Evolutionary conservation across 2,329 filamentous ascomycete genomes (phyloP), one percentile per base, ranked within the genome.

Genomic region (Calonectria naviculata): DNA sequence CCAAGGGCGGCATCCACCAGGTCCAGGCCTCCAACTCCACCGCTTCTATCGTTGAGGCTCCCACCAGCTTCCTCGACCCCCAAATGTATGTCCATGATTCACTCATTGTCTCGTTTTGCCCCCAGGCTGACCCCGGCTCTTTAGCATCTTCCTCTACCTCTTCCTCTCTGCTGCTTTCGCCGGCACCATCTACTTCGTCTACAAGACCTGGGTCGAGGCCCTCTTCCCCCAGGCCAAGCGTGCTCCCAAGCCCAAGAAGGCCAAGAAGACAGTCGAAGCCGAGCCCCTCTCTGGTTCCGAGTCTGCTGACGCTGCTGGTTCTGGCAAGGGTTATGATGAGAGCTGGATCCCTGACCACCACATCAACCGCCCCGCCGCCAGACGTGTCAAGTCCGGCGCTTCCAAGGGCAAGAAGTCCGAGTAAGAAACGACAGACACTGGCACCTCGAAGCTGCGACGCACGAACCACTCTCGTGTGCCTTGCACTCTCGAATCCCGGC

Each of bases 161-260:
- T 92, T 98, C 88, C 93, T 99, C 78, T 88, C 93, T 65, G 92
- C 89, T 73, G 90, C 89, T 74, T 97, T 97, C 82, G 91, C 86
- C 75, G 95, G 93, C 73, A 95, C 93, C 65, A 90, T 93, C 82
- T 98, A 96, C 91, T 98, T 98, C 85, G 95, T 98, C 86, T 99
- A 99, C 91, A 97, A 93, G 88, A 97, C 96, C 80, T 98, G 96
- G 95, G 93, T 99, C 85, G 94, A 95, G 80, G 93, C 95, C 17
- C 93, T 99, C 82, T 98, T 98, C 89, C 96, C 97, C 60, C 95
- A 98, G 88, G 92, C 93, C 76, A 94, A 95, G 87, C 91, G 92
- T 31, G 65, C 65, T 87, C 86, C 89, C 88, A 87, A 79, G 85
- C 89, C 89, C 75, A 89, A 88, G 80, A 91, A 91, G 81, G 83